A percentile compares a stretch with the other conserved stretches of the same genome.
Evolutionary conservation across 2,329 filamentous ascomycete genomes (phyloP).

Genomic region (Chalaropsis ovoidea): DNA sequence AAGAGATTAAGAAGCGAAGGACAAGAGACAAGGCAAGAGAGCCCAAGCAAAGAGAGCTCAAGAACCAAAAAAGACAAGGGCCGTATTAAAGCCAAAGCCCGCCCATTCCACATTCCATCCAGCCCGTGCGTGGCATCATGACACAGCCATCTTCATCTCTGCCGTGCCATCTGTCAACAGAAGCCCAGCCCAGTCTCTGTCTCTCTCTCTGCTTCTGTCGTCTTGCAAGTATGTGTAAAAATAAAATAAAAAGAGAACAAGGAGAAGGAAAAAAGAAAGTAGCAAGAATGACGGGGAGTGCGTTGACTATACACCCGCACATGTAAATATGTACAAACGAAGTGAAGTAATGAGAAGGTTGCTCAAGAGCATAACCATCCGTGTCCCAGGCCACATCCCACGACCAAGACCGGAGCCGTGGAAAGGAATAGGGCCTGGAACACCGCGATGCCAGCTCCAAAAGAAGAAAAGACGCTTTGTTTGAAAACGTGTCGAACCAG

Average conservation of each 20-base stretch:
- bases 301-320: not conserved
- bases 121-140: not conserved
- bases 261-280: slow-evolving; percentile 18
- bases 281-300: not conserved
- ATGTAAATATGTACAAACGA: slow-evolving; percentile 19
- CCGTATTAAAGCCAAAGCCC: not conserved
- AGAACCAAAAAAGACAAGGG: not conserved
- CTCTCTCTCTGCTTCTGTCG: not conserved
- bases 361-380: not conserved
- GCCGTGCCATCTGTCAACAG: not conserved
- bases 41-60: too few species aligned
- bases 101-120: not conserved
- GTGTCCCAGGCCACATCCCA: not conserved
- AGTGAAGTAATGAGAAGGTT: slow-evolving; percentile 13
- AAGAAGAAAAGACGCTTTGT: not conserved
- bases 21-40: not conserved
- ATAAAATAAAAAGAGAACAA: slow-evolving; percentile 3
- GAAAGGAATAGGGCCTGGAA: not conserved
- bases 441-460: not conserved
- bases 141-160: too few species aligned
- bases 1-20: not conserved
- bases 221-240: slow-evolving; percentile 3
- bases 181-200: not conserved
- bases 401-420: not conserved
- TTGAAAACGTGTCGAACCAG: not conserved